These are phyloP conservation scores for Senecio squalidus DNA, from an alignment of 140 eudicot genomes.

Conservation along the genomic window DNA sequence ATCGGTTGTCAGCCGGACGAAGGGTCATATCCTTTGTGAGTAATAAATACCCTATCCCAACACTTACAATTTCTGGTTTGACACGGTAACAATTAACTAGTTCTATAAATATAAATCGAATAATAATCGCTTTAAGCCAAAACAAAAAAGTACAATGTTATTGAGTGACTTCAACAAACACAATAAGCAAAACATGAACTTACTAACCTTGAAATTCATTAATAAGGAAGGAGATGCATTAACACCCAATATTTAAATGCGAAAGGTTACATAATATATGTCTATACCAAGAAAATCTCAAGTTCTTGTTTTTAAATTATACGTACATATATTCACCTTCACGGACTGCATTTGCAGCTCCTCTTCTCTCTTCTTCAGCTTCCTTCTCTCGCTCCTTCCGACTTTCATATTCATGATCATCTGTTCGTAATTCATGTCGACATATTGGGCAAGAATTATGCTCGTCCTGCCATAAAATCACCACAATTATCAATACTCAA, in stretches of 20 bases:
- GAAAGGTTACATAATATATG: conserved; percentile 2
- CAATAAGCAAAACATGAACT: too few species aligned
- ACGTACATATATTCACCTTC: conserved; percentile 98
- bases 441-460: conserved; percentile 97
- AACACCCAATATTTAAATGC: background rate
- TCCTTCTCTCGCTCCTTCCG: conserved; percentile 93
- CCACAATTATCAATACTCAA: background rate
- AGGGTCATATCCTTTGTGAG: too few species aligned
- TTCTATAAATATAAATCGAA: too few species aligned
- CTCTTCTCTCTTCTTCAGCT: conserved; percentile 92
- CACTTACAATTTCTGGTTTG: too few species aligned
- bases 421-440: conserved; percentile 87
- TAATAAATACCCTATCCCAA: too few species aligned
- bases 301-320: conserved; percentile 23
- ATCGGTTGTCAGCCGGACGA: too few species aligned
- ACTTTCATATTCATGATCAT: conserved; percentile 89
- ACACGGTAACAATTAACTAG: too few species aligned
- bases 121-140: too few species aligned
- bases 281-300: background rate
- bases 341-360: conserved; percentile 89
- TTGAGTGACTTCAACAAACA: too few species aligned
- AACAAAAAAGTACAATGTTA: too few species aligned
- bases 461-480: conserved; percentile 46
- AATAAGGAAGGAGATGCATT: background rate
- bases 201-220: background rate